These are phyloP conservation scores for Curvularia hawaiiensis DNA, from an alignment of 2,329 filamentous ascomycete species.

Conservation along the genomic window DNA sequence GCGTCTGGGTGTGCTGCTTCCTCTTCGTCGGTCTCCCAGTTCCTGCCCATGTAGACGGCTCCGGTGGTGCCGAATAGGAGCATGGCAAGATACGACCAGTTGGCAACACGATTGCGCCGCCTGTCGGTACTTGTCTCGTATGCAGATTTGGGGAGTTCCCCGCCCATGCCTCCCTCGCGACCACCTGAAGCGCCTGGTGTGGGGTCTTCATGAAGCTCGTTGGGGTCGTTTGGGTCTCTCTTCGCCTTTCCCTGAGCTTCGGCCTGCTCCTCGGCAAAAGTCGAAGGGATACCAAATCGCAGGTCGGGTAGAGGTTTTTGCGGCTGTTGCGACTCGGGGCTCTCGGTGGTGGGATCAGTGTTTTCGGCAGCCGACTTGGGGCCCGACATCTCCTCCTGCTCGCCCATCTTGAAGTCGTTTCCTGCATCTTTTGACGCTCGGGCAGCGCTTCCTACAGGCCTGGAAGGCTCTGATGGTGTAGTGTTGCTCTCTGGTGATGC, in stretches of 20 bases:
- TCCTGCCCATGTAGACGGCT: slow-evolving; percentile 78
- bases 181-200: slow-evolving; percentile 50
- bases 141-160: slow-evolving; percentile 74
- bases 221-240: slow-evolving; percentile 35
- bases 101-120: slow-evolving; percentile 75
- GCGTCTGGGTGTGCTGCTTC: slow-evolving; percentile 69
- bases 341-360: slow-evolving; percentile 48
- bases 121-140: slow-evolving; percentile 92
- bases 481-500: slow-evolving; percentile 26
- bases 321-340: slow-evolving; percentile 53
- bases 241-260: slow-evolving; percentile 46
- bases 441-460: slow-evolving; percentile 28
- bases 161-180: slow-evolving; percentile 55
- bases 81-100: slow-evolving; percentile 71
- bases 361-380: slow-evolving; percentile 43
- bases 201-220: slow-evolving; percentile 62
- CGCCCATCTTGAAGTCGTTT: slow-evolving; percentile 28
- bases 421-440: slow-evolving; percentile 22
- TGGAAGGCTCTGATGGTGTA: slow-evolving; percentile 31
- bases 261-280: slow-evolving; percentile 74
- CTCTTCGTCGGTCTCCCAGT: slow-evolving; percentile 82
- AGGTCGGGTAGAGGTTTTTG: slow-evolving; percentile 80
- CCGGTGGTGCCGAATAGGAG: slow-evolving; percentile 62
- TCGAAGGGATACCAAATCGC: slow-evolving; percentile 93
- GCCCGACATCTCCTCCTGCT: slow-evolving; percentile 47